phyloP scores from a whole-genome alignment of 768 basidiomycete species.

The button mushroom (Agaricus bisporus) region DNA sequence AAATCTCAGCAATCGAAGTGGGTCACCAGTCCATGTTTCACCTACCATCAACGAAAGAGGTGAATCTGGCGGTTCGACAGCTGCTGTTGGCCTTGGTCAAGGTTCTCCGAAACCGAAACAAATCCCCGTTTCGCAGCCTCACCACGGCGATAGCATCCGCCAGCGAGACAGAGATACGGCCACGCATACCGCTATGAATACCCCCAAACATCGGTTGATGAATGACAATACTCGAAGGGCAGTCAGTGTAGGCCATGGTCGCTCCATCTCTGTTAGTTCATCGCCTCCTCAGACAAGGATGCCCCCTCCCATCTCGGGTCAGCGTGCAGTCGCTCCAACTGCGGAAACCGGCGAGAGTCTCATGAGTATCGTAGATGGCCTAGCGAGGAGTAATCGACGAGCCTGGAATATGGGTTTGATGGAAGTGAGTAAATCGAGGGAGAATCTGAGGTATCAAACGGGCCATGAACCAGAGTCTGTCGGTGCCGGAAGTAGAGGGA shows the following conservation, averaged over 20 bases:
- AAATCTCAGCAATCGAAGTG: constrained; percentile 2
- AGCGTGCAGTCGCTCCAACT: background rate
- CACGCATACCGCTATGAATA: constrained; percentile 1
- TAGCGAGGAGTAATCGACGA: constrained; percentile 30
- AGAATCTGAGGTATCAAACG: background rate
- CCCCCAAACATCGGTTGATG: too few species aligned
- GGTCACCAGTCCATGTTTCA: background rate
- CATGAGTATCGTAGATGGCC: constrained; percentile 67
- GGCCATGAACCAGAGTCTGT: background rate
- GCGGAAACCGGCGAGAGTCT: constrained; percentile 27
- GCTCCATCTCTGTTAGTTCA: background rate
- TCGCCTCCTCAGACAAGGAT: background rate
- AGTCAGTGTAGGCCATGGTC: background rate
- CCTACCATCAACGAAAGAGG: background rate
- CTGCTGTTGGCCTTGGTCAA: background rate
- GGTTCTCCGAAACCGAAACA: background rate
- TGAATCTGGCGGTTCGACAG: background rate
- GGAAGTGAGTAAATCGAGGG: constrained; percentile 10
- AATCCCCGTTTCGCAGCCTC: background rate
- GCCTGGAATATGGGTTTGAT: constrained; percentile 20
- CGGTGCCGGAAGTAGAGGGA: background rate
- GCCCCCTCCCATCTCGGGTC: background rate
- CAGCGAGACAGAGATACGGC: background rate
- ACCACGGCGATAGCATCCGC: background rate
- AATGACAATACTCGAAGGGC: background rate